Conservation (phyloP, 2,329 filamentous ascomycete genomes). For the Talaromyces sp. region DNA sequence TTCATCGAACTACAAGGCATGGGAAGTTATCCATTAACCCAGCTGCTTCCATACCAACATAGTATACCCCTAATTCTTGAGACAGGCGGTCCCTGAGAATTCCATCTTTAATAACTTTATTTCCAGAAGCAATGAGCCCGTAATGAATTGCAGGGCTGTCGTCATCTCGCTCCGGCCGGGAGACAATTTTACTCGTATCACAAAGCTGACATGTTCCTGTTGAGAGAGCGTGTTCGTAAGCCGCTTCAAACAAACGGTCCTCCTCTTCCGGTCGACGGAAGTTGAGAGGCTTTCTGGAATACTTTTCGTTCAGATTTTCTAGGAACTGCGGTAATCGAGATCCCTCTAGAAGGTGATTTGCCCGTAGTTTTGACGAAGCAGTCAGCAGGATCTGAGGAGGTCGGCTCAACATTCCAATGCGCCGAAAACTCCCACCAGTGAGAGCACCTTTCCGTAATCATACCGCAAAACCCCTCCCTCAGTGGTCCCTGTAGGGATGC, state of each 20-base stretch:
- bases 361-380: background rate
- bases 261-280: background rate
- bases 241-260: background rate
- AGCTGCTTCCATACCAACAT: conserved; percentile 9
- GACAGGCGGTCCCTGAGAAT: conserved; percentile 10
- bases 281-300: background rate
- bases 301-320: background rate
- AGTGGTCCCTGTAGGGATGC: background rate
- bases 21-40: conserved; percentile 12
- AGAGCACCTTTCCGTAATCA: background rate
- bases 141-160: conserved; percentile 17
- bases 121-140: conserved; percentile 18
- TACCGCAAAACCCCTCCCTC: background rate
- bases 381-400: background rate
- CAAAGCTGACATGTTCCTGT: background rate
- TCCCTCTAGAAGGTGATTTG: background rate
- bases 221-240: background rate
- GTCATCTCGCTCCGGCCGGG: background rate
- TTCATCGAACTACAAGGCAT: conserved; percentile 16
- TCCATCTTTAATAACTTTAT: conserved; percentile 16
- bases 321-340: background rate
- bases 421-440: background rate
- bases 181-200: background rate
- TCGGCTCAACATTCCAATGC: background rate
- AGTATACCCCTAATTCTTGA: background rate